These are phyloP conservation scores for Pisolithus marmoratus DNA, from an alignment of 768 basidiomycete species.

Conservation along the genomic window DNA sequence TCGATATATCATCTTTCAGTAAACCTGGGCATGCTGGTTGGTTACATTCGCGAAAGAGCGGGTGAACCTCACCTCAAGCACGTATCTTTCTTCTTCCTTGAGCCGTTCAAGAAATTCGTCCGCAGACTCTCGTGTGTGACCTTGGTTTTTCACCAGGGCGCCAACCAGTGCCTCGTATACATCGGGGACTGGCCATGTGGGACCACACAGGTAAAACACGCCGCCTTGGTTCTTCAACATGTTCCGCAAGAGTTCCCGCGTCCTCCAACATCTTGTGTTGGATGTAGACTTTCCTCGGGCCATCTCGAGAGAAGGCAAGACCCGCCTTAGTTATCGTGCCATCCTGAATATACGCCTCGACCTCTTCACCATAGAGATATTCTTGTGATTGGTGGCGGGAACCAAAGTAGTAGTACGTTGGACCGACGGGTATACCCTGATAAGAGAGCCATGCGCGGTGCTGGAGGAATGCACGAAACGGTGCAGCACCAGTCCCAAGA, in stretches of 20 bases:
- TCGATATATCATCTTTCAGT: constrained; percentile 12
- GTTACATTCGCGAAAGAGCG: neutral
- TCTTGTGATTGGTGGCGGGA: constrained; percentile 93
- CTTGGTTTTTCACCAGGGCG: constrained; percentile 69
- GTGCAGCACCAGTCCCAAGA: constrained; percentile 95
- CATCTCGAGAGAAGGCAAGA: constrained; percentile 94
- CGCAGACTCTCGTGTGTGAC: constrained; percentile 57
- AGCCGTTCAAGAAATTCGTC: constrained; percentile 79
- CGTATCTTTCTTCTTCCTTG: constrained; percentile 97
- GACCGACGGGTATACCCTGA: constrained; percentile 79
- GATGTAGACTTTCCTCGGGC: constrained; percentile 91
- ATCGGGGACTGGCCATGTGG: constrained; percentile 99
- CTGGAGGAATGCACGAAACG: constrained; percentile 98
- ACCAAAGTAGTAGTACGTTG: constrained; percentile 97
- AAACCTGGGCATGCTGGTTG: constrained; percentile 13
- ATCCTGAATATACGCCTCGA: constrained; percentile 88
- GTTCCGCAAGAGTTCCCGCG: constrained; percentile 62
- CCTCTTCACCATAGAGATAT: constrained; percentile 94
- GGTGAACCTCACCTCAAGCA: constrained; percentile 62
- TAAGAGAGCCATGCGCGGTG: constrained; percentile 80
- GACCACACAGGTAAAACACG: constrained; percentile 95
- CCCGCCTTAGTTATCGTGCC: constrained; percentile 85
- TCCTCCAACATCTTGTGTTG: constrained; percentile 98
- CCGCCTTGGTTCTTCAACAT: constrained; percentile 71
- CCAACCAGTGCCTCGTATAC: constrained; percentile 90